Percentiles rank a stretch among this genome's conserved stretches.
Conservation (phyloP, 2,329 filamentous ascomycete genomes). For the Pseudogymnoascus sp. region DNA sequence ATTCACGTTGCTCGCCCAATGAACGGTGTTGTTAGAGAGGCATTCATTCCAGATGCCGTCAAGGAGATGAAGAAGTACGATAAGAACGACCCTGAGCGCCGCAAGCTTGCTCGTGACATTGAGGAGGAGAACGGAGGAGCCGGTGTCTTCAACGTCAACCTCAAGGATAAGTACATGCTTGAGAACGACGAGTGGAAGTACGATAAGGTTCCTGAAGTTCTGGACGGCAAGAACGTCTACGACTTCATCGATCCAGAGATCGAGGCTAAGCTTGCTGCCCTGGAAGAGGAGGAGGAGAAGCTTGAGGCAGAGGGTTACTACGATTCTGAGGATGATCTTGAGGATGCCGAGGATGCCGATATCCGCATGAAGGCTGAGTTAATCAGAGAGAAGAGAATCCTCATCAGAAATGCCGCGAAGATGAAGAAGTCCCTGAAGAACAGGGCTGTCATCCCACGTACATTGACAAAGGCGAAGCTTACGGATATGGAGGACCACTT, state of each 20-base stretch:
- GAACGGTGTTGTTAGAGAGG: constrained; percentile 67
- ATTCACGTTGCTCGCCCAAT: constrained; percentile 97
- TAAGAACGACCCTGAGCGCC: constrained; percentile 78
- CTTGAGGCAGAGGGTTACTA: constrained; percentile 91
- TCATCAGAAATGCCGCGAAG: constrained; percentile 89
- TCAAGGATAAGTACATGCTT: constrained; percentile 81
- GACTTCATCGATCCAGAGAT: constrained; percentile 98
- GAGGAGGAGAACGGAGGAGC: constrained; percentile 90
- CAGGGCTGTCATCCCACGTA: constrained; percentile 83
- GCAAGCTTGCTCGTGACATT: constrained; percentile 72
- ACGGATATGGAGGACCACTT: constrained; percentile 82
- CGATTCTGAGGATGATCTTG: constrained; percentile 70
- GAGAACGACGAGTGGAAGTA: constrained; percentile 90
- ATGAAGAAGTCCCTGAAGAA: constrained; percentile 98
- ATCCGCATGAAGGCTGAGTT: constrained; percentile 85
- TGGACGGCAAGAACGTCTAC: constrained; percentile 94
- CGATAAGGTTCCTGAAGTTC: constrained; percentile 89
- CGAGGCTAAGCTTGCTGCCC: constrained; percentile 78
- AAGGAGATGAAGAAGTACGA: constrained; percentile 82
- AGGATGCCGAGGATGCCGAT: constrained; percentile 83
- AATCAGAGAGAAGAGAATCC: constrained; percentile 86
- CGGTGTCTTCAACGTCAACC: constrained; percentile 90
- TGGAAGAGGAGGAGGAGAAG: constrained; percentile 93
- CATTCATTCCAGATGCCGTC: constrained; percentile 80
- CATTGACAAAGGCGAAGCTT: constrained; percentile 69